phyloP scores from a whole-genome alignment of 2,329 filamentous ascomycete genomes.

The Fusarium nodosum region DNA sequence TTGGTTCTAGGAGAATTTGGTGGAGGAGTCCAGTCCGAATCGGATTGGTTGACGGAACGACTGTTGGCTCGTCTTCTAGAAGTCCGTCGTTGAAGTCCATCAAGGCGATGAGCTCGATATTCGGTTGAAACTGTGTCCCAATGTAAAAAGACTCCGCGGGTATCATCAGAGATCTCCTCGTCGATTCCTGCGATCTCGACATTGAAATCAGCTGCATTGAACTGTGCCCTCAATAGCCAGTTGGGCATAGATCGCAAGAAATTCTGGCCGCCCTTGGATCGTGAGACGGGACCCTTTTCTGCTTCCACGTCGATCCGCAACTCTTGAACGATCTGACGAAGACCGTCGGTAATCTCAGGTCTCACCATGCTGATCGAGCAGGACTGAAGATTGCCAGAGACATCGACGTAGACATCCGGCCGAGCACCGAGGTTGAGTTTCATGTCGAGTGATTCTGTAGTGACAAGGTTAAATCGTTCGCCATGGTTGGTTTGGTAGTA shows the following conservation, averaged over 20 bases:
- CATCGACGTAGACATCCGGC: slow-evolving; percentile 86
- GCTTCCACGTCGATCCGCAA: slow-evolving; percentile 78
- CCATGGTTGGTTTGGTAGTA: slow-evolving; percentile 94
- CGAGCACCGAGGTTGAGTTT: slow-evolving; percentile 87
- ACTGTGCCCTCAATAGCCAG: slow-evolving; percentile 86
- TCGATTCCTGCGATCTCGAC: slow-evolving; percentile 93
- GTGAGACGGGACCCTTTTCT: slow-evolving; percentile 65
- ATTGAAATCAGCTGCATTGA: slow-evolving; percentile 91
- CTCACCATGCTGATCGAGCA: slow-evolving; percentile 91
- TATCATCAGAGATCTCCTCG: slow-evolving; percentile 82
- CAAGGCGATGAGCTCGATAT: slow-evolving; percentile 85
- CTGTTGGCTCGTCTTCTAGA: slow-evolving; percentile 81
- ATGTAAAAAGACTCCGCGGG: slow-evolving; percentile 86
- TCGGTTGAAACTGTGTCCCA: slow-evolving; percentile 90
- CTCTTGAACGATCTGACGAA: slow-evolving; percentile 91
- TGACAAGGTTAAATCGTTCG: slow-evolving; percentile 85
- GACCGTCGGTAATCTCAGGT: slow-evolving; percentile 90
- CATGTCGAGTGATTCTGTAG: slow-evolving; percentile 89
- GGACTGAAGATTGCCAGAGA: slow-evolving; percentile 84
- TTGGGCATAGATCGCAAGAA: slow-evolving; percentile 82
- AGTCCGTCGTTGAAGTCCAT: slow-evolving; percentile 70
- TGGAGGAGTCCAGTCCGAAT: slow-evolving; percentile 69
- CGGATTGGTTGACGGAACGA: slow-evolving; percentile 75
- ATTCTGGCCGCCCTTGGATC: slow-evolving; percentile 69
- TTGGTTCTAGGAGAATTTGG: slow-evolving; percentile 57